Base-by-base conservation (phyloP, 257 asterid species). In the Plectranthus barbatus region DNA sequence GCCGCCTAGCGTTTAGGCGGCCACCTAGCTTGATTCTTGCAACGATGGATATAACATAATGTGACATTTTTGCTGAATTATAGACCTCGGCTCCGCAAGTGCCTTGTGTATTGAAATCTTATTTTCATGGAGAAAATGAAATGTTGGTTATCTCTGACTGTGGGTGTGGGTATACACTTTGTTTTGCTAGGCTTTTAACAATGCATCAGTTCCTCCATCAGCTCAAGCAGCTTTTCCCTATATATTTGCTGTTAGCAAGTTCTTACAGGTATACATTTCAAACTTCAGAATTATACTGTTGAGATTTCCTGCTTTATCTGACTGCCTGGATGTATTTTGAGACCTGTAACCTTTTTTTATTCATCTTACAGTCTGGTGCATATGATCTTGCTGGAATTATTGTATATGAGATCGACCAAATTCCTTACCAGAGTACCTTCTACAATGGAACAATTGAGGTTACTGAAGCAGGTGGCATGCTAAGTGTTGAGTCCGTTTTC, bases 401-500 rank as follows among this genome's bases (percentile, higher is more conserved):
- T 74, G 85, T 93, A 17, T 93, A 93, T 44, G 99, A 90, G 80
- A 85, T 93, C 15, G 99, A 87, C 70, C 86, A 82, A 40, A 69
- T 66, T 47, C 93, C 95, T 6, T 86, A 83, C 73, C 97, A 90
- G 73, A 93, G 80, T 48, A 83, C 91, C 57, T 93, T 93, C 81
- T 93, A 86, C 70, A 93, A 90, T 64, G 87, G 95, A 62, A 93
- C 99, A 60, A 79, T 93, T 58, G 99, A 93, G 78, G 96, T 93
- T 76, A 37, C 80, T 45, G 99, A 93, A 72, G 75, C 83, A n/a
- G 93, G 99, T 36, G 91, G 95, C 67, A 66, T 76, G 74, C 61
- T 87, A 70, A 85, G 95, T 67, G 87, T 93, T 7, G 99, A 90
- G 84, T 83, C 97, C 36, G 96, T 93, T 2, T 89, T 86, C 84